These are phyloP conservation scores for Metschnikowia continentalis DNA, from an alignment of 805 yeast species.

Conservation along the genomic window DNA sequence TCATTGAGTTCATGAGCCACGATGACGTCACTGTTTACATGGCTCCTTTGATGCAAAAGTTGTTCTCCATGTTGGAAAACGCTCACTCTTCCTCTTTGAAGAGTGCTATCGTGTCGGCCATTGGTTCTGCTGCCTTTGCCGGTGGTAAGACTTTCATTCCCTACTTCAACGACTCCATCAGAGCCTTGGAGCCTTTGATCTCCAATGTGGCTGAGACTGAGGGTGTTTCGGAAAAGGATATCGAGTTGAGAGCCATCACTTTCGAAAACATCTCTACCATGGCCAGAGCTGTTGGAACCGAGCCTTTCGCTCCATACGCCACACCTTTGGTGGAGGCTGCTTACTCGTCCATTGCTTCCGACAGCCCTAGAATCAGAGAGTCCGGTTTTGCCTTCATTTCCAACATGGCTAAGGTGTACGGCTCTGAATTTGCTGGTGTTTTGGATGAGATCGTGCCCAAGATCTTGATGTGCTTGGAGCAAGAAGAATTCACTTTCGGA, in stretches of 20 bases:
- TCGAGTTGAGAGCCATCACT: slow-evolving; percentile 86
- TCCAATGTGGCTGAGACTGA: slow-evolving; percentile 62
- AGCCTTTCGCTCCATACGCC: slow-evolving; percentile 79
- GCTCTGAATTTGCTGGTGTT: slow-evolving; percentile 83
- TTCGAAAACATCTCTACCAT: slow-evolving; percentile 91
- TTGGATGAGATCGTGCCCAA: slow-evolving; percentile 79
- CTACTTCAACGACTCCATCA: slow-evolving; percentile 76
- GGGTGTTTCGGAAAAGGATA: slow-evolving; percentile 82
- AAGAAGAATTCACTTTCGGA: slow-evolving; percentile 75
- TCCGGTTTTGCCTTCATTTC: slow-evolving; percentile 91
- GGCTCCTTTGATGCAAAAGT: slow-evolving; percentile 85
- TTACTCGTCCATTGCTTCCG: slow-evolving; percentile 69
- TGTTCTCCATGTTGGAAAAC: slow-evolving; percentile 75
- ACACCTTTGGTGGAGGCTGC: slow-evolving; percentile 87
- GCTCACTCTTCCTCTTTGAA: slow-evolving; percentile 73
- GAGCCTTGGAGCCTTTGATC: slow-evolving; percentile 77
- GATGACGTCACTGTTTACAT: slow-evolving; percentile 79
- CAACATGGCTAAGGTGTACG: slow-evolving; percentile 92
- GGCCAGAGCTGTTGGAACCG: slow-evolving; percentile 96
- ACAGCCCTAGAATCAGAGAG: slow-evolving; percentile 84
- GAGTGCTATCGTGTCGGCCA: slow-evolving; percentile 84
- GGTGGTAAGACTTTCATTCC: slow-evolving; percentile 86
- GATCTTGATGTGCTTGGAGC: slow-evolving; percentile 76
- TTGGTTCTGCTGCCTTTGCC: slow-evolving; percentile 96
- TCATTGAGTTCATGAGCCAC: slow-evolving; percentile 85